phyloP scores from a whole-genome alignment of 345 rosid species.

The Ceriops tagal region DNA sequence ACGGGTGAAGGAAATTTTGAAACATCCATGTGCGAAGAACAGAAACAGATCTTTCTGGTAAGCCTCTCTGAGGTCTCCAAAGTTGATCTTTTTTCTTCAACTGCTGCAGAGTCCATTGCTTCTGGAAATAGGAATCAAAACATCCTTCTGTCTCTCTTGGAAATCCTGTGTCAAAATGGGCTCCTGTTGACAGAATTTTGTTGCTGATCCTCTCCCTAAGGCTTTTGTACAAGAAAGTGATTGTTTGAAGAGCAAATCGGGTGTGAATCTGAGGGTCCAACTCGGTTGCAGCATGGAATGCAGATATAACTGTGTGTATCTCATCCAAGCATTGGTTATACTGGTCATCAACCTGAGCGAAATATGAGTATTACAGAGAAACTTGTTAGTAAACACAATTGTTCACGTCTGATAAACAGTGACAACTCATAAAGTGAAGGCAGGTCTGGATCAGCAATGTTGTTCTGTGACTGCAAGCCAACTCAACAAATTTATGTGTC shows the following conservation, averaged over 20 bases:
- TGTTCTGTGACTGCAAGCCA: not conserved
- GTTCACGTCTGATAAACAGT: too few species aligned
- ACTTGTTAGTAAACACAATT: too few species aligned
- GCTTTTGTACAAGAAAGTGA: conserved; percentile 65
- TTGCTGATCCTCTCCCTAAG: conserved; percentile 83
- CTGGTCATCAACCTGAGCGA: conserved; percentile 70
- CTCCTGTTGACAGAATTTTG: conserved; percentile 70
- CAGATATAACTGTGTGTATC: conserved; percentile 86
- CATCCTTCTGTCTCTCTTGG: conserved; percentile 40
- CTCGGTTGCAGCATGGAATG: conserved; percentile 92
- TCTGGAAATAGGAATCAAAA: conserved; percentile 49
- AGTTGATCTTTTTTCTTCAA: conserved; percentile 68
- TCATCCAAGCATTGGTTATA: conserved; percentile 84
- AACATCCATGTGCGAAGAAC: conserved; percentile 97
- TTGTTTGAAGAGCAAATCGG: conserved; percentile 68
- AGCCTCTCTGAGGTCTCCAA: conserved; percentile 94
- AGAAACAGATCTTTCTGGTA: conserved; percentile 86
- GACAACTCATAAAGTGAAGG: too few species aligned
- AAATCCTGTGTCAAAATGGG: conserved; percentile 23
- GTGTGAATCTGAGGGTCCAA: conserved; percentile 77
- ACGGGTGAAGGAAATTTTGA: conserved; percentile 99
- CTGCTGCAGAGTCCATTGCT: conserved; percentile 80
- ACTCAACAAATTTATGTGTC: not conserved
- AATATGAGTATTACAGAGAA: not conserved
- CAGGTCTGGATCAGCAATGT: not conserved